Evolutionary conservation across 73 alveolate genomes (phyloP).

Genomic region (Strombidium stylifer): DNA sequence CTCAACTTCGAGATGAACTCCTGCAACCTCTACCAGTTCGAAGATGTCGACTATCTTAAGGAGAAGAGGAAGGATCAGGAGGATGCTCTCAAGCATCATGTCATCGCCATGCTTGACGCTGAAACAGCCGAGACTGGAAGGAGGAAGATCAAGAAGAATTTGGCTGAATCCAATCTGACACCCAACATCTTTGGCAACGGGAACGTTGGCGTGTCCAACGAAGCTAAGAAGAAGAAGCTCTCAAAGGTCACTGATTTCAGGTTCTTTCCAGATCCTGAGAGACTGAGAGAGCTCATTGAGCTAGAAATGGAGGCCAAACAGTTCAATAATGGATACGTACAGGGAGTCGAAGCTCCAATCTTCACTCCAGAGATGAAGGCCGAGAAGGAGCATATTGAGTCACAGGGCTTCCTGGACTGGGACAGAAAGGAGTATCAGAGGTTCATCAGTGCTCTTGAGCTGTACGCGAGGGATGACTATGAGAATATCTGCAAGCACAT

Average conservation of each 20-base stretch:
- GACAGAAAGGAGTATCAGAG: slow-evolving; percentile 70
- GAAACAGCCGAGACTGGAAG: slow-evolving; percentile 67
- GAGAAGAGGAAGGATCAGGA: slow-evolving; percentile 84
- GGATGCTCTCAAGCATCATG: slow-evolving; percentile 48
- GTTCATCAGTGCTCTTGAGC: slow-evolving; percentile 73
- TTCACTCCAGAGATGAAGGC: slow-evolving; percentile 75
- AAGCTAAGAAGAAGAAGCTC: slow-evolving; percentile 64
- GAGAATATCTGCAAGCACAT: slow-evolving; percentile 36
- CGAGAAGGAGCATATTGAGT: slow-evolving; percentile 61
- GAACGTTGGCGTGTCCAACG: slow-evolving; percentile 33
- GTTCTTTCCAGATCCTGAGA: slow-evolving; percentile 69
- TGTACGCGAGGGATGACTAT: slow-evolving; percentile 69
- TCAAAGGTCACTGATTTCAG: slow-evolving; percentile 69
- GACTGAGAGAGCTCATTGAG: slow-evolving; percentile 65
- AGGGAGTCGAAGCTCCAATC: slow-evolving; percentile 54
- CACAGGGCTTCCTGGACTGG: slow-evolving; percentile 83
- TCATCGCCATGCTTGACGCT: slow-evolving; percentile 63
- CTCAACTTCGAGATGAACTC: slow-evolving; percentile 84
- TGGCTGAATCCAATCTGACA: slow-evolving; percentile 48
- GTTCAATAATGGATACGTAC: slow-evolving; percentile 21
- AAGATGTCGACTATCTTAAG: slow-evolving; percentile 87
- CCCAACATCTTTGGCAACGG: slow-evolving; percentile 54
- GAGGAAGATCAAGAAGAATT: slow-evolving; percentile 62
- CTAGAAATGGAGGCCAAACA: slow-evolving; percentile 64
- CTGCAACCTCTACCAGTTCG: slow-evolving; percentile 81